Evolutionary conservation across 179 eudicot genomes (phyloP).

Genomic region (Silene noctiflora): DNA sequence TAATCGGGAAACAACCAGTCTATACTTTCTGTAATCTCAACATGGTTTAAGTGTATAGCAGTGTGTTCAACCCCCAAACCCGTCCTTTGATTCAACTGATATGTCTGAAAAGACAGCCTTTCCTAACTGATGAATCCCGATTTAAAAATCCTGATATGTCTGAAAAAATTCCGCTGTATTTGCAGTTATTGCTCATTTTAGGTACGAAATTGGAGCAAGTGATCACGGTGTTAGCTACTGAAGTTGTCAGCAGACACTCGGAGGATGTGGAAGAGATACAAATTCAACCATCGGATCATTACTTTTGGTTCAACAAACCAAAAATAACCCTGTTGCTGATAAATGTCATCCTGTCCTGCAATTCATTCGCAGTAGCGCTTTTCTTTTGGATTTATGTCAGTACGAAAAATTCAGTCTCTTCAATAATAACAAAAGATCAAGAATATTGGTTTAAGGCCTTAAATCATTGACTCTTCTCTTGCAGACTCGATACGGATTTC

Average conservation of each 20-base stretch:
- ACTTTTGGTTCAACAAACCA: conserved; percentile 64
- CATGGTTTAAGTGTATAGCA: no score
- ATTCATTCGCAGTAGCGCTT: conserved; percentile 30
- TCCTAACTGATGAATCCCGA: no score
- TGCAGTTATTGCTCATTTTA: conserved; percentile 51
- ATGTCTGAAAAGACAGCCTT: no score
- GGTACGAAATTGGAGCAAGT: conserved; percentile 64
- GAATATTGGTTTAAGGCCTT: not conserved
- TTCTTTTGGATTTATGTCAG: conserved; percentile 37
- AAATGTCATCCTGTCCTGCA: conserved; percentile 54
- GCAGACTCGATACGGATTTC: conserved; percentile 28
- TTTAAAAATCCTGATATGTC: no score
- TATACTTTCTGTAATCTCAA: no score
- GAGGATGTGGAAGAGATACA: conserved; percentile 41
- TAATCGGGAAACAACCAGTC: no score
- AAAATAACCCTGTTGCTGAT: conserved; percentile 46
- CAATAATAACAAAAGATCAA: no score
- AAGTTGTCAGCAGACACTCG: conserved; percentile 39
- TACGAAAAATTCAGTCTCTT: not conserved
- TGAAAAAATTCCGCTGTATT: not conserved
- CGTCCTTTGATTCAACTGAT: no score
- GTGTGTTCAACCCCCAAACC: no score
- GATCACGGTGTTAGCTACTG: conserved; percentile 57
- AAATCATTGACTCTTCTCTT: not conserved
- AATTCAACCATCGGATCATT: conserved; percentile 51